These are phyloP conservation scores for Sesbania bispinosa DNA, from an alignment of 306 rosid species.

Conservation along the genomic window DNA sequence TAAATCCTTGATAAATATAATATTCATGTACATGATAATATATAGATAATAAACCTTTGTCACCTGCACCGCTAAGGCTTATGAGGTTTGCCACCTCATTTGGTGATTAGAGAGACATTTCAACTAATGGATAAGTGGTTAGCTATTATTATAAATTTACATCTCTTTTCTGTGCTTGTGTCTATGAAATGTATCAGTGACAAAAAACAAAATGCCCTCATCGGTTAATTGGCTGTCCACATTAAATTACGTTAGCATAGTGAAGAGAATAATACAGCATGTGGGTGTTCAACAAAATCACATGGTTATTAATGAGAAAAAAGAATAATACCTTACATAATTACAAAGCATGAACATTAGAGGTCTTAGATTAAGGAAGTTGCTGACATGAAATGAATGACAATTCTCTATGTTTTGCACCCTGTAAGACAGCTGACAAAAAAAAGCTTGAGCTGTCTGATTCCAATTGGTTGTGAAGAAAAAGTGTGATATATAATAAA, in stretches of 20 bases:
- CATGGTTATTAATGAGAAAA: slow-evolving; percentile 44
- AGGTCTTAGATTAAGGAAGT: slow-evolving; percentile 32
- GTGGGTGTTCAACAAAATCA: slow-evolving; percentile 49
- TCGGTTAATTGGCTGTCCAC: slow-evolving; percentile 17
- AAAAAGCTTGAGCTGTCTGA: slow-evolving; percentile 47
- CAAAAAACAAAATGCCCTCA: slow-evolving; percentile 16
- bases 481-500: slow-evolving; percentile 39
- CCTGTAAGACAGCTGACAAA: slow-evolving; percentile 38
- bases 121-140: slow-evolving; percentile 2
- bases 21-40: slow-evolving; percentile 50
- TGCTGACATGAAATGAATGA: slow-evolving; percentile 30
- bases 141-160: not conserved
- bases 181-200: slow-evolving; percentile 25
- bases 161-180: not conserved
- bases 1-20: slow-evolving; percentile 30
- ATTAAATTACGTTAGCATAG: slow-evolving; percentile 27
- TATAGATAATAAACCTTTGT: slow-evolving; percentile 34
- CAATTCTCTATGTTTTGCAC: slow-evolving; percentile 38
- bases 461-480: slow-evolving; percentile 43
- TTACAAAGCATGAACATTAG: slow-evolving; percentile 29
- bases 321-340: slow-evolving; percentile 16
- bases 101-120: slow-evolving; percentile 12
- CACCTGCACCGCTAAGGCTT: slow-evolving; percentile 29
- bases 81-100: slow-evolving; percentile 27
- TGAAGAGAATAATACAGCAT: slow-evolving; percentile 41